Evolutionary conservation across 306 rosid species (phyloP).

Genomic region (Dalbergia oliveri): DNA sequence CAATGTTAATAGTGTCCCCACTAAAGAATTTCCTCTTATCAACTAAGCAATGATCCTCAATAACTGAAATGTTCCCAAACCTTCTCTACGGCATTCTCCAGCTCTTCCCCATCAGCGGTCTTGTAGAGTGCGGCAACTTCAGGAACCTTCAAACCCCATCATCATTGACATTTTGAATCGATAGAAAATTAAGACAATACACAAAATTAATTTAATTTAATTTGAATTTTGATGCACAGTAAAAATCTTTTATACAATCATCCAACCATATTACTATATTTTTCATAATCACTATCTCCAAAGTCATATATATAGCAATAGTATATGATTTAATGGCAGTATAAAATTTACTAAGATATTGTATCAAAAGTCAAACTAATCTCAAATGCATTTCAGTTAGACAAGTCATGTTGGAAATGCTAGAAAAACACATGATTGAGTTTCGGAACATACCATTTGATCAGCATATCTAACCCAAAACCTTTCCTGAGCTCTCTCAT

Average conservation of each 20-base stretch:
- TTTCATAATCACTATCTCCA: no score
- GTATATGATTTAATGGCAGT: no score
- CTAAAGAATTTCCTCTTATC: constrained; percentile 42
- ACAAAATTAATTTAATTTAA: background rate
- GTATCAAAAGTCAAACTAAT: no score
- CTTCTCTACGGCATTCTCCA: constrained; percentile 33
- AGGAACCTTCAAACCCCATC: background rate
- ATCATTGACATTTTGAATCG: constrained; percentile 15
- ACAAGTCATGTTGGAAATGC: background rate
- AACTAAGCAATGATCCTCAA: constrained; percentile 43
- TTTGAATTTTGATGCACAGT: no score
- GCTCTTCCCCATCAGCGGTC: background rate
- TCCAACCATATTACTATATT: no score
- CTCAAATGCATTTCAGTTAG: background rate
- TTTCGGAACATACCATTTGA: constrained; percentile 26
- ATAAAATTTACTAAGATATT: no score
- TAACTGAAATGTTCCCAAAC: constrained; percentile 35
- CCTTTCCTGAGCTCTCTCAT: constrained; percentile 54
- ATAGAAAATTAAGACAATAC: background rate
- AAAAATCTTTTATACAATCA: no score
- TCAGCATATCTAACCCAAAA: constrained; percentile 59
- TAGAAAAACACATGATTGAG: background rate
- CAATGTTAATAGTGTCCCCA: constrained; percentile 46
- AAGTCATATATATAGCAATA: no score
- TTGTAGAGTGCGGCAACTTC: background rate